These are phyloP conservation scores for Yamadazyma kanchanaburiensis DNA, from an alignment of 1,139 yeast species.

Conservation along the genomic window DNA sequence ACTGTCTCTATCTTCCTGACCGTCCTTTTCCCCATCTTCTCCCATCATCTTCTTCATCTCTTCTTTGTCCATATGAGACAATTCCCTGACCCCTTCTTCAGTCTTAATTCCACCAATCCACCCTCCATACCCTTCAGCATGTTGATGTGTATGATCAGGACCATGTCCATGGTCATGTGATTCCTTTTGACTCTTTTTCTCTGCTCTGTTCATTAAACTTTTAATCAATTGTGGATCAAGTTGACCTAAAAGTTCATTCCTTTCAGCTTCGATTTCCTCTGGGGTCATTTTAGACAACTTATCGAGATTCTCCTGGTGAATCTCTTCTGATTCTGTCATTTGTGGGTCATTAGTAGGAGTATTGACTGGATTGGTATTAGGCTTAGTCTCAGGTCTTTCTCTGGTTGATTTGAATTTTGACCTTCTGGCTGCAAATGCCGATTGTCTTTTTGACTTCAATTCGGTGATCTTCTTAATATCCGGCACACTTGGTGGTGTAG, in stretches of 20 bases:
- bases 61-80: constrained; percentile 32
- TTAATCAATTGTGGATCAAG: constrained; percentile 70
- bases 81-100: constrained; percentile 28
- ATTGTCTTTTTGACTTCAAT: constrained; percentile 19
- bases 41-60: constrained; percentile 43
- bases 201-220: constrained; percentile 46
- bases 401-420: neutral
- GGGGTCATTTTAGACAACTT: constrained; percentile 60
- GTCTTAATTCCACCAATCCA: constrained; percentile 70
- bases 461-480: constrained; percentile 42
- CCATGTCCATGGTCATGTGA: constrained; percentile 11
- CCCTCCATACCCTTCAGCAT: constrained; percentile 65
- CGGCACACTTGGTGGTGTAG: constrained; percentile 16
- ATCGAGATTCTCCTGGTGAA: constrained; percentile 73
- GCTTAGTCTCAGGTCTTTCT: neutral
- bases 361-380: constrained; percentile 3
- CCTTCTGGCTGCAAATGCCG: constrained; percentile 2
- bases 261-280: constrained; percentile 63
- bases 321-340: constrained; percentile 58
- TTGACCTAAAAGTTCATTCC: constrained; percentile 60
- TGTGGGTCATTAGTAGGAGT: too few species aligned
- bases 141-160: constrained; percentile 26
- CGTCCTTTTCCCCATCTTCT: constrained; percentile 7
- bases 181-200: constrained; percentile 21
- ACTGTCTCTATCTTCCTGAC: neutral